Percentiles rank a stretch among this genome's conserved stretches.
Evolutionary conservation across 768 basidiomycete genomes (phyloP).

Genomic region (Phaffia australis): DNA sequence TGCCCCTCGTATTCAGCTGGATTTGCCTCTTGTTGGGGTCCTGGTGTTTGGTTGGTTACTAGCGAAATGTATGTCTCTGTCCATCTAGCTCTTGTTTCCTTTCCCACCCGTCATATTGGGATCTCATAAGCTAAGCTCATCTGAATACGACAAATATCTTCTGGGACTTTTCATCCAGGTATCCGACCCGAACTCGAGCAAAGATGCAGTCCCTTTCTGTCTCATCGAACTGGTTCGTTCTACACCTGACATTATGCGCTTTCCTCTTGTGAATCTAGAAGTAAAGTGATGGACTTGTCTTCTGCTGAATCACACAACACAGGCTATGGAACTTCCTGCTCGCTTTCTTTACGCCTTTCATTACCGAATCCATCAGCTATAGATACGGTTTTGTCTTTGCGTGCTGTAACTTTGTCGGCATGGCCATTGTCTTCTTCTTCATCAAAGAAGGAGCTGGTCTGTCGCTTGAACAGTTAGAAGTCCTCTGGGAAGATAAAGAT

Average conservation of each 20-base stretch:
- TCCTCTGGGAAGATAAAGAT: constrained; percentile 35
- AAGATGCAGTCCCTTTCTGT: constrained; percentile 11
- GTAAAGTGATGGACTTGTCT: neutral
- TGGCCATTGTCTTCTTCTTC: constrained; percentile 58
- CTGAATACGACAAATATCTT: too few relatives aligned
- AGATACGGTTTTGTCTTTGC: constrained; percentile 64
- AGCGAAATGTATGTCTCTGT: too few relatives aligned
- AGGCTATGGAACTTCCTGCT: constrained; percentile 44
- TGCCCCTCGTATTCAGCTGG: constrained; percentile 44
- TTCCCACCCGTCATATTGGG: constrained; percentile 41
- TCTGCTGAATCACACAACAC: too few relatives aligned
- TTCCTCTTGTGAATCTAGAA: neutral
- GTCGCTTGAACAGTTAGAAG: constrained; percentile 55
- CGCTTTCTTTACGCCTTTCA: constrained; percentile 71
- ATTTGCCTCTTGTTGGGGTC: constrained; percentile 49
- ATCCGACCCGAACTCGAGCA: constrained; percentile 52
- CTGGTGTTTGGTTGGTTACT: constrained; percentile 5
- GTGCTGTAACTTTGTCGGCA: constrained; percentile 44
- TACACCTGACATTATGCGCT: neutral
- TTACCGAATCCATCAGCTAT: constrained; percentile 47
- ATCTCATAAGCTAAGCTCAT: too few relatives aligned
- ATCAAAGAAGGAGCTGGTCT: constrained; percentile 62
- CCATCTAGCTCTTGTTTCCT: neutral
- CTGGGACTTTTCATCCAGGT: constrained; percentile 38
- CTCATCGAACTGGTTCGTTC: constrained; percentile 7